Conservation (phyloP, 352 stramenopile species). For the Aphanomyces invadans region DNA sequence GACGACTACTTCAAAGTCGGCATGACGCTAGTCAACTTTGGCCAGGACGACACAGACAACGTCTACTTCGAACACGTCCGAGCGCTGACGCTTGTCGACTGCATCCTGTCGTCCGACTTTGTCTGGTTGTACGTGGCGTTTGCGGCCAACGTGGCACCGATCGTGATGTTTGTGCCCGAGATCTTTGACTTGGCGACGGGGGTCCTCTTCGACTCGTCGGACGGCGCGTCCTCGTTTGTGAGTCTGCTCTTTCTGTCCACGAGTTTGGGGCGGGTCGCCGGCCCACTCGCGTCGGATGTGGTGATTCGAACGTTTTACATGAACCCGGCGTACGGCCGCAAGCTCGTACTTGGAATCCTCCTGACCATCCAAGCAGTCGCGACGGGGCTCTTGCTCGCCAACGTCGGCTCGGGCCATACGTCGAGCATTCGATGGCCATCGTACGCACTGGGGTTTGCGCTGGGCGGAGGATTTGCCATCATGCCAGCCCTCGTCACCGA, state of each 20-base stretch:
- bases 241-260: too few species aligned
- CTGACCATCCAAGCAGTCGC: neutral
- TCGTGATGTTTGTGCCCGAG: neutral
- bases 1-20: conserved; percentile 14
- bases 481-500: conserved; percentile 23
- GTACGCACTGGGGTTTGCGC: neutral
- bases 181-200: neutral
- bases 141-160: neutral
- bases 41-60: neutral
- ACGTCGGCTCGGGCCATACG: neutral
- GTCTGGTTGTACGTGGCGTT: conserved; percentile 10
- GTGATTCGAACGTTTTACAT: neutral
- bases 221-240: too few species aligned
- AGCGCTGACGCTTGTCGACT: neutral
- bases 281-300: neutral
- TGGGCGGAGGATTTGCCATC: conserved; percentile 5
- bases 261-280: too few species aligned
- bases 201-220: neutral
- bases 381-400: neutral
- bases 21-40: conserved; percentile 20
- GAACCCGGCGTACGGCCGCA: conserved; percentile 8
- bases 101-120: conserved; percentile 20
- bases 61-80: conserved; percentile 18
- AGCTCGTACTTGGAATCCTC: neutral
- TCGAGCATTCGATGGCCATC: neutral